Conservation (phyloP, 768 basidiomycete species). For the Trametes cinnabarina region DNA sequence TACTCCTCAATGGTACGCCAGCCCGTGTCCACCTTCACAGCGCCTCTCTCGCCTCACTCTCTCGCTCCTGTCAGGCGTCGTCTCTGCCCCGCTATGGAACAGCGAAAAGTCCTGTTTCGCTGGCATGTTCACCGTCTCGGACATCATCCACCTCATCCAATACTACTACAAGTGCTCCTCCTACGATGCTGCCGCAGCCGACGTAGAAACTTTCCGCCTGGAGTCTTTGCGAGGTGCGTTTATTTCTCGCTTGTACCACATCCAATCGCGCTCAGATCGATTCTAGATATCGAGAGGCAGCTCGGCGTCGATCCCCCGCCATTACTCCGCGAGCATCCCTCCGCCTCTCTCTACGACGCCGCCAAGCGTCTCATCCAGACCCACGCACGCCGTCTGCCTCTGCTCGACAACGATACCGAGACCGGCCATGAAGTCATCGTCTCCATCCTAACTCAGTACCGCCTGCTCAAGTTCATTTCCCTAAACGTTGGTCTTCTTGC, state of each 20-base stretch:
- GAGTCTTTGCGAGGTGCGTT: slow-evolving; percentile 81
- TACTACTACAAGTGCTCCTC: slow-evolving; percentile 90
- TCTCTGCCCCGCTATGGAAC: slow-evolving; percentile 98
- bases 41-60: slow-evolving; percentile 12
- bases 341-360: slow-evolving; percentile 85
- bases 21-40: slow-evolving; percentile 1
- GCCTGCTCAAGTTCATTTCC: slow-evolving; percentile 96
- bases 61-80: slow-evolving; percentile 63
- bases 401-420: slow-evolving; percentile 90
- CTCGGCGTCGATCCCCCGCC: slow-evolving; percentile 93
- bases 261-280: slow-evolving; percentile 7
- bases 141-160: slow-evolving; percentile 98
- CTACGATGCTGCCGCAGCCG: slow-evolving; percentile 79
- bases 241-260: slow-evolving; percentile 6
- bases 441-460: slow-evolving; percentile 94
- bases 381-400: slow-evolving; percentile 89
- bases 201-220: slow-evolving; percentile 90
- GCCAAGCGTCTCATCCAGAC: slow-evolving; percentile 89
- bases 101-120: slow-evolving; percentile 90
- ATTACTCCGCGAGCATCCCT: slow-evolving; percentile 84
- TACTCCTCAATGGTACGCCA: slow-evolving; percentile 69
- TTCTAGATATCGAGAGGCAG: slow-evolving; percentile 87
- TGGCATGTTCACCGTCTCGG: slow-evolving; percentile 99
- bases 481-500: slow-evolving; percentile 74
- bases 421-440: slow-evolving; percentile 96